Evolutionary conservation across 192 early-diverging fungal species (phyloP).

Genomic region (Backusella sp.): DNA sequence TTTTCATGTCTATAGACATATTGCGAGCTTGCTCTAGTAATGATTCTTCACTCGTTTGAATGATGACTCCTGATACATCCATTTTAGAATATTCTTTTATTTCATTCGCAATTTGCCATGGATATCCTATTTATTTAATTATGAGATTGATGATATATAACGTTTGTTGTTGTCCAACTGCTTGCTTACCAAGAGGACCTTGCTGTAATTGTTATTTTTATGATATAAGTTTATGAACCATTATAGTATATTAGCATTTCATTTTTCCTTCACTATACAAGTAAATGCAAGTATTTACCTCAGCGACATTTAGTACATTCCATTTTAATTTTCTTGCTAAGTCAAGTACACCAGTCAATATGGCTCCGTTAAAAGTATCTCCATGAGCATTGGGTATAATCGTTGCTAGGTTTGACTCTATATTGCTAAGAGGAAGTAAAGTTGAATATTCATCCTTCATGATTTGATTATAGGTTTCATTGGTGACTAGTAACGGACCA

Average conservation of each 20-base stretch:
- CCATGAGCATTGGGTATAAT: conserved; percentile 14
- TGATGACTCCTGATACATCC: neutral
- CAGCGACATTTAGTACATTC: neutral
- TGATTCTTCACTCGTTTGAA: neutral
- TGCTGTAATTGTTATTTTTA: neutral
- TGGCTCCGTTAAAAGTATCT: conserved; percentile 13
- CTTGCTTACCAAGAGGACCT: neutral
- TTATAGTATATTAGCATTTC: neutral
- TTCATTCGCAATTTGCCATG: neutral
- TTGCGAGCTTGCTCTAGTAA: neutral
- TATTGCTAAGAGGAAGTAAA: neutral
- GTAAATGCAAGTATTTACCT: neutral
- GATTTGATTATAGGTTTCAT: neutral
- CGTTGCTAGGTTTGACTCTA: neutral
- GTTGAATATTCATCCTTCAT: neutral
- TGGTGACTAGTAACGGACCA: conserved; percentile 21
- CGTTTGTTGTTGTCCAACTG: neutral
- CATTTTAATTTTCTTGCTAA: conserved; percentile 15
- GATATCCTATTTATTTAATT: neutral
- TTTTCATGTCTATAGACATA: neutral
- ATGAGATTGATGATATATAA: neutral
- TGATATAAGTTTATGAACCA: neutral
- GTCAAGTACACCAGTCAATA: conserved; percentile 9
- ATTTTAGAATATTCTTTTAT: neutral
- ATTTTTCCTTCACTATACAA: neutral